Base-by-base conservation (phyloP, 2,329 filamentous ascomycete genomes). In the Leptographium wingfieldii region DNA sequence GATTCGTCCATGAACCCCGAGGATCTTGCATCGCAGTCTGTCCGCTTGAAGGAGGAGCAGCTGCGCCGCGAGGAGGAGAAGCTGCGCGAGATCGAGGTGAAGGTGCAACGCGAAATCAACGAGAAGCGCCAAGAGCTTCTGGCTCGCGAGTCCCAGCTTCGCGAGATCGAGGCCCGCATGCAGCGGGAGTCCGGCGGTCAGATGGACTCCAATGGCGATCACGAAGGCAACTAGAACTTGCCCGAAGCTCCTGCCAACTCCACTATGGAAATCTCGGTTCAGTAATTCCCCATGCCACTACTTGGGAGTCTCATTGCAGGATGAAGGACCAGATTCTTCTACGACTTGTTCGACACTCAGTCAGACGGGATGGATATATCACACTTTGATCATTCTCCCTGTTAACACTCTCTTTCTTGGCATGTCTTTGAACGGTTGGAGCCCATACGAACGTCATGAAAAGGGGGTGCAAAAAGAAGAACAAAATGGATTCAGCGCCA, bases 41-140 rank as follows among this genome's bases (percentile, higher is more conserved):
- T 99, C 65, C 91, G 94, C 66, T 87, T 99, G 74, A 99, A 99
- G 90, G 94, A 99, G 75, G 94, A 99, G 77, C 94, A 99, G 76
- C 88, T 99, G 68, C 90, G 94, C 72, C 91, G 94, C 70, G 94
- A 99, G 77, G 94, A 99, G 80, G 94, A 99, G 87, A 99, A 99
- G 82, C 87, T 99, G 65, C 90, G 94, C 75, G 94, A 99, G 80
- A 97, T 99, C 73, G 94, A 99, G 74, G 81, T 96, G 80, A 99
- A 99, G 86, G 94, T 99, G 65, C 94, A 99, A 80, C 90, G 94
- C 72, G 94, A 99, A 77, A 99, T 99, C 80, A 96, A 96, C 78
- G 94, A 97, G 84, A 99, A 99, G 85, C 87, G 94, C 78, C 94
- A 99, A 79, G 94, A 99, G 77, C 83, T 99, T 64, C 74, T 99